Evolutionary conservation across 2,329 filamentous ascomycete genomes (phyloP).

Genomic region (Ciborinia camelliae): DNA sequence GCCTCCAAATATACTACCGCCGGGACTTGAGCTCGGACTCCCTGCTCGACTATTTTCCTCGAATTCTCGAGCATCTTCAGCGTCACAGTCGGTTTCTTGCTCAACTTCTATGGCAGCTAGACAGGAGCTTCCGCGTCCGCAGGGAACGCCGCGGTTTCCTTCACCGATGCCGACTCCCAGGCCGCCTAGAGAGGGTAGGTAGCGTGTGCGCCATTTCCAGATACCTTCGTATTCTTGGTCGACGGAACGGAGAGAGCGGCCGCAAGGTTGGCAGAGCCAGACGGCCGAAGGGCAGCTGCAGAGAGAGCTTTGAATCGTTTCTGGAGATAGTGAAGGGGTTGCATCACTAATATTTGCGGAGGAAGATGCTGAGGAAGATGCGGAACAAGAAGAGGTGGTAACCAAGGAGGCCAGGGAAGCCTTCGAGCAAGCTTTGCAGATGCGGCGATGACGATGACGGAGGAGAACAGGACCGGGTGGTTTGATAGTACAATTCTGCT

Average conservation of each 20-base stretch:
- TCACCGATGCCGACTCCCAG: slow-evolving; percentile 85
- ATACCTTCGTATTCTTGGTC: slow-evolving; percentile 62
- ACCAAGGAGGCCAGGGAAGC: slow-evolving; percentile 61
- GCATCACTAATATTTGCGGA: background rate
- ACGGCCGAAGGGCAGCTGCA: slow-evolving; percentile 49
- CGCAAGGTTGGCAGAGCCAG: slow-evolving; percentile 85
- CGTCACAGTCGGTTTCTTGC: slow-evolving; percentile 81
- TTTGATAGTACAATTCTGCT: slow-evolving; percentile 86
- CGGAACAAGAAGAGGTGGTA: slow-evolving; percentile 2
- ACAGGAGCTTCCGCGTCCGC: slow-evolving; percentile 73
- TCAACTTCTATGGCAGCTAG: slow-evolving; percentile 74
- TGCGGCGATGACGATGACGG: slow-evolving; percentile 72
- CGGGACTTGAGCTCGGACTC: slow-evolving; percentile 28
- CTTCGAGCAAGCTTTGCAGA: slow-evolving; percentile 72
- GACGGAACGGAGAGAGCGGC: slow-evolving; percentile 61
- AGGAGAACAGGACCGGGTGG: slow-evolving; percentile 66
- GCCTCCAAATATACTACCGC: slow-evolving; percentile 18
- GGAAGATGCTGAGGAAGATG: no score
- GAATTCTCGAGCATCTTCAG: slow-evolving; percentile 58
- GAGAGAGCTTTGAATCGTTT: slow-evolving; percentile 33
- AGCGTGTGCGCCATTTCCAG: slow-evolving; percentile 87
- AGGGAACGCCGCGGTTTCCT: slow-evolving; percentile 82
- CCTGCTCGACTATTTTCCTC: slow-evolving; percentile 25
- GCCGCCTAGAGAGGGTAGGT: slow-evolving; percentile 75
- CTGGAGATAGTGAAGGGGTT: slow-evolving; percentile 50